These are phyloP conservation scores for Lodderomyces margitis DNA, from an alignment of 1,139 yeast genomes.

Conservation along the genomic window DNA sequence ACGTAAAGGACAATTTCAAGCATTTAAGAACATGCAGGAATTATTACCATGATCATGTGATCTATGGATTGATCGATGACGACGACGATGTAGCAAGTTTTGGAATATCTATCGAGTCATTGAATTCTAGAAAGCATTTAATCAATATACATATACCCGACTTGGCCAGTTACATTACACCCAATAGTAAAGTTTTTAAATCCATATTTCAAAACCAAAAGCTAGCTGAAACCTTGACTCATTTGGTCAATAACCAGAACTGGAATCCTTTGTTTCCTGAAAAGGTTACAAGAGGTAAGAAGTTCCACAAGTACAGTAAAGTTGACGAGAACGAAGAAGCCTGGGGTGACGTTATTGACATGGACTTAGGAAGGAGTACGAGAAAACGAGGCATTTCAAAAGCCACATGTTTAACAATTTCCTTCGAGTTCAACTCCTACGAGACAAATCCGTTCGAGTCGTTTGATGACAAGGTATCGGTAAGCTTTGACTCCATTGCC, in stretches of 20 bases:
- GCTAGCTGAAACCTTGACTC: conserved; percentile 5
- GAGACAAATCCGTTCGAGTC: conserved; percentile 34
- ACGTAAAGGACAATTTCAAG: conserved; percentile 23
- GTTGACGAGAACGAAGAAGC: conserved; percentile 6
- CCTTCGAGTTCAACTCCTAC: conserved; percentile 33
- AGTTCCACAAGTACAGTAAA: conserved; percentile 9
- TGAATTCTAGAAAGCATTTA: conserved; percentile 29
- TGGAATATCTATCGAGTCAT: conserved; percentile 35
- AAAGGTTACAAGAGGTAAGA: conserved; percentile 2
- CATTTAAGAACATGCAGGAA: conserved; percentile 24
- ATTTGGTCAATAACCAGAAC: background rate
- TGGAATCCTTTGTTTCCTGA: conserved; percentile 6
- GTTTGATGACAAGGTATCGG: conserved; percentile 21
- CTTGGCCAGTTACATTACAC: conserved; percentile 31
- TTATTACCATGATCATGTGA: conserved; percentile 28
- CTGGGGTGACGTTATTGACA: conserved; percentile 10
- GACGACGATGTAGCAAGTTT: conserved; percentile 4
- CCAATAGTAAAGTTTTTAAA: conserved; percentile 20
- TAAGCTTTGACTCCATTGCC: conserved; percentile 31
- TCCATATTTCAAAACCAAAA: background rate
- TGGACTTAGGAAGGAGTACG: background rate
- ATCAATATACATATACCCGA: conserved; percentile 49
- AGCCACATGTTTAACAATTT: conserved; percentile 35
- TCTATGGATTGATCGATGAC: conserved; percentile 25
- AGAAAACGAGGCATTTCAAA: conserved; percentile 2